Evolutionary conservation across 1,139 yeast species (phyloP).

Genomic region (Barnettozyma hawaiiensis): DNA sequence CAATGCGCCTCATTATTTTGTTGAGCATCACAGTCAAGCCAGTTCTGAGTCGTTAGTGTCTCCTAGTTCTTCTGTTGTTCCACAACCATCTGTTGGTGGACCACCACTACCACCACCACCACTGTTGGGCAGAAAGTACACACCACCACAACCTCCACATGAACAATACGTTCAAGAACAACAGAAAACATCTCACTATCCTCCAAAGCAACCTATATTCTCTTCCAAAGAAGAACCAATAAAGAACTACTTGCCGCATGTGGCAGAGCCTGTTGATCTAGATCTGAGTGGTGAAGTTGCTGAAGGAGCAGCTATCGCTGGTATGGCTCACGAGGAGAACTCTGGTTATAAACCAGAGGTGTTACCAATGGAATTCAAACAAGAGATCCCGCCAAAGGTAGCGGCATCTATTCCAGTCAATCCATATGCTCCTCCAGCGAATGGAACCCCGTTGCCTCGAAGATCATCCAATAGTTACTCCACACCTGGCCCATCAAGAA

Average conservation of each 20-base stretch:
- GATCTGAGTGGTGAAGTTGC: neutral
- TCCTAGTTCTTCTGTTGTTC: neutral
- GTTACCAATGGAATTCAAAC: neutral
- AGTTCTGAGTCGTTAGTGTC: neutral
- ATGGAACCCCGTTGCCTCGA: neutral
- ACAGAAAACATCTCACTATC: neutral
- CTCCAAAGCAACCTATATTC: neutral
- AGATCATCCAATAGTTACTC: neutral
- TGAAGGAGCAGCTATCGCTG: neutral
- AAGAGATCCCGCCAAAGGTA: slow-evolving; percentile 1
- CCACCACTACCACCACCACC: neutral
- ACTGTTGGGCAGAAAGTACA: neutral
- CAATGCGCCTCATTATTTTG: neutral
- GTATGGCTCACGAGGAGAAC: neutral
- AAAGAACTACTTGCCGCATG: neutral
- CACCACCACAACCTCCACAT: neutral
- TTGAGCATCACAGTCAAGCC: neutral
- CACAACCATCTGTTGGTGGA: neutral
- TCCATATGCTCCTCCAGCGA: slow-evolving; percentile 11
- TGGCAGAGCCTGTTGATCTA: neutral
- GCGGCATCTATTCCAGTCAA: slow-evolving; percentile 6
- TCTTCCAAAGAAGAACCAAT: neutral
- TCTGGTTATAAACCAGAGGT: neutral
- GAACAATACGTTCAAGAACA: neutral
- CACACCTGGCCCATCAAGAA: slow-evolving; percentile 6